Conservation (phyloP, 2,329 filamentous ascomycete species). For the Neofusicoccum laricinum region DNA sequence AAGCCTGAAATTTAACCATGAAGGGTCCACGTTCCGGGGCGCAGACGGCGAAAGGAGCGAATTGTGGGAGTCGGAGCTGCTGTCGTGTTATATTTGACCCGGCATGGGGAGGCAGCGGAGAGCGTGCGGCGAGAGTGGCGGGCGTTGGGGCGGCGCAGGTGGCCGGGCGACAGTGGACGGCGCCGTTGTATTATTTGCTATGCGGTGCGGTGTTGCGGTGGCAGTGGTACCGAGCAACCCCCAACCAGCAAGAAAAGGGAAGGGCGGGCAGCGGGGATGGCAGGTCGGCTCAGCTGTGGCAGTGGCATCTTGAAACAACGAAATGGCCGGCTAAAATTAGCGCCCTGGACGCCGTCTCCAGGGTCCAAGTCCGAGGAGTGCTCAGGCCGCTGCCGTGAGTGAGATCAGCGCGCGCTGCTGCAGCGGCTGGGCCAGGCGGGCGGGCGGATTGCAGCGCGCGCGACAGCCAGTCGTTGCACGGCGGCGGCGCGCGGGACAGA, state of each 20-base stretch:
- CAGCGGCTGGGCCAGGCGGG: no score
- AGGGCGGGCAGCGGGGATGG: neutral
- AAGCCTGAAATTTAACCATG: neutral
- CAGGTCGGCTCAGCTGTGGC: neutral
- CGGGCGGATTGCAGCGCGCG: neutral
- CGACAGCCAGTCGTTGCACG: neutral
- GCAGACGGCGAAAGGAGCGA: neutral
- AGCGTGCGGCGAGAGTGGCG: neutral
- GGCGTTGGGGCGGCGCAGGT: neutral
- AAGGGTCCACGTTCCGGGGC: neutral
- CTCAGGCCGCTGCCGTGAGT: neutral
- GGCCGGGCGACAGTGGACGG: neutral
- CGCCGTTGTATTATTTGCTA: neutral
- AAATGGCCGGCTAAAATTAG: neutral
- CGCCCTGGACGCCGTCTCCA: neutral
- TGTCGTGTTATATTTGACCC: no score
- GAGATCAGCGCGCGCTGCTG: neutral
- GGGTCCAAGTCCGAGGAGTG: neutral
- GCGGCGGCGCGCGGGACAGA: neutral
- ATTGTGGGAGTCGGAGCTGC: no score
- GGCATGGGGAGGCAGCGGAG: neutral
- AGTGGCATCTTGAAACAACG: conserved; percentile 2
- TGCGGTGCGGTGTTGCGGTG: neutral
- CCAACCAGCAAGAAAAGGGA: neutral
- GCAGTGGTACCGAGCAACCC: no score